Evolutionary conservation across 306 rosid genomes (phyloP), one percentile per base, ranked within the genome.

Genomic region (Begonia loranthoides): DNA sequence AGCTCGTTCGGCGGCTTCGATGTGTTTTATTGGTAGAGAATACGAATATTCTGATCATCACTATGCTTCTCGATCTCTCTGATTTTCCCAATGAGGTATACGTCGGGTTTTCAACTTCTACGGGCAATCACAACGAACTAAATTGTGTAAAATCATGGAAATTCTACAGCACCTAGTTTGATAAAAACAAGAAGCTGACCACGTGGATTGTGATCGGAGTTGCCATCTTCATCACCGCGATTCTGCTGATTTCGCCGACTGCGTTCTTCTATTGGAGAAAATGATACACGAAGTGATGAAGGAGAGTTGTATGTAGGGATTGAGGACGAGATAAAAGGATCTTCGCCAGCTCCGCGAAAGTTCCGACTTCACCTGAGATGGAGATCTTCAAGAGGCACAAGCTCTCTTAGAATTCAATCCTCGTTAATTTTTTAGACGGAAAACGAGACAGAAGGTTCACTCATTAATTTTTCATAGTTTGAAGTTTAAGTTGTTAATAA

Each of bases 21-120:
- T n/a, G n/a, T n/a, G n/a, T n/a, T n/a, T n/a, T n/a, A n/a, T n/a
- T n/a, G 13, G 55, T 19, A 6, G 56, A 28, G 56, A 12, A 57
- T 8, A 52, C 24, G 58, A 48, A 41, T 14, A 50, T 17, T 44
- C 66, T 13, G 1, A 45, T 60, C 9, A 12, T 69, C 34, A 60
- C 69, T 17, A 44, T 13, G 22, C 33, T 66, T 28, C 45, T 79
- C 5, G 19, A 75, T 52, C 66, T 79, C 64, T 69, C 93, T n/a
- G 52, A 36, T 57, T 76, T 79, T 15, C 72, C 70, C 0, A 55
- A 75, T 21, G 41, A 22, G 19, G 85, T 73, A 62, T 79, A 6
- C 9, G 49, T 82, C 11, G 95, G 95, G 10, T 87, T 87, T 52
- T 82, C 95, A 0, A 89, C 55, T 60, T 87, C 95, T 22, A 87